Conservation (phyloP, 345 rosid genomes). For the Conringia planisiliqua region DNA sequence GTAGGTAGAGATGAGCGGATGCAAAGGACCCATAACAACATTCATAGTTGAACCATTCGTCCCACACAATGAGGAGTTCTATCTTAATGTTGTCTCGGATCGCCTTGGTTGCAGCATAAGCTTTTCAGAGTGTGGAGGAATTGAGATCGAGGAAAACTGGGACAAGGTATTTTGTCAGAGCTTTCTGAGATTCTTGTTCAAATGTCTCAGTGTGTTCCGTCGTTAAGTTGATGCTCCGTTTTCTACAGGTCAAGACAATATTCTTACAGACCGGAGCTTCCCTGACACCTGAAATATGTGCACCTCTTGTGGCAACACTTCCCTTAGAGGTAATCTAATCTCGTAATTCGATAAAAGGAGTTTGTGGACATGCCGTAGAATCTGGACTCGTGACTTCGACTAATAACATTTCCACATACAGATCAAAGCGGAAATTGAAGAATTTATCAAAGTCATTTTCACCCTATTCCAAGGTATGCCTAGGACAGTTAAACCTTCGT, state of each 20-base stretch:
- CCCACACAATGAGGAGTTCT: constrained; percentile 85
- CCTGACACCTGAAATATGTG: constrained; percentile 63
- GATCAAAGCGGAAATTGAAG: constrained; percentile 62
- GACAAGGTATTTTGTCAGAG: constrained; percentile 57
- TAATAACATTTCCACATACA: constrained; percentile 26
- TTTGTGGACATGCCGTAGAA: background rate
- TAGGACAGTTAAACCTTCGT: background rate
- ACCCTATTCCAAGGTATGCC: constrained; percentile 73
- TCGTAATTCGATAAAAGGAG: background rate
- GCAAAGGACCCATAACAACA: constrained; percentile 92
- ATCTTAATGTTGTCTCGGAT: constrained; percentile 87
- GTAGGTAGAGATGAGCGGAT: constrained; percentile 91
- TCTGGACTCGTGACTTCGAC: background rate
- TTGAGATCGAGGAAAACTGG: constrained; percentile 98
- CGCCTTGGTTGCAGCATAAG: constrained; percentile 84
- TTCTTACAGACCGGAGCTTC: constrained; percentile 62
- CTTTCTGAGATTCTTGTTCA: background rate
- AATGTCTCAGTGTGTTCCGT: background rate
- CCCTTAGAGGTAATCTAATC: constrained; percentile 65
- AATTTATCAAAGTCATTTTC: constrained; percentile 64
- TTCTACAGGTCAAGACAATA: constrained; percentile 72
- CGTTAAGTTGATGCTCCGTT: background rate
- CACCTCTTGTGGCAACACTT: constrained; percentile 88
- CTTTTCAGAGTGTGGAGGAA: constrained; percentile 95
- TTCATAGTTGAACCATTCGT: constrained; percentile 87